phyloP scores from a whole-genome alignment of 768 basidiomycete genomes.

The Gyrodon lividus region DNA sequence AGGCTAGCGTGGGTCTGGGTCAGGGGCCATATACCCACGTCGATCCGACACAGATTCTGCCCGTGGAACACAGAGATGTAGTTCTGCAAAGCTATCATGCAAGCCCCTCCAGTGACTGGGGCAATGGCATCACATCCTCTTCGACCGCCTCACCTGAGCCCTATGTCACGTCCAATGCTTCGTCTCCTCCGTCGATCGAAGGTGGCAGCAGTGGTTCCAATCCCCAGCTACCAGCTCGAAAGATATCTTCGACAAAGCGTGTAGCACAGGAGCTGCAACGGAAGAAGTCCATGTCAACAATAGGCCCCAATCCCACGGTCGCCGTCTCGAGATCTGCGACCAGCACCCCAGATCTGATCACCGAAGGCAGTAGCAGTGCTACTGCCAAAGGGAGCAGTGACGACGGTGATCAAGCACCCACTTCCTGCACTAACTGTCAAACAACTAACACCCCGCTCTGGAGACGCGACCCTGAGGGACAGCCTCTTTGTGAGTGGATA shows the following conservation, averaged over 20 bases:
- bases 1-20: conserved; percentile 38
- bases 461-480: conserved; percentile 90
- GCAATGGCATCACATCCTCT: conserved; percentile 64
- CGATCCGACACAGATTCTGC: conserved; percentile 86
- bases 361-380: conserved; percentile 28
- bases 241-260: conserved; percentile 66
- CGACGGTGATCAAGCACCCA: conserved; percentile 70
- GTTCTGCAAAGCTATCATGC: conserved; percentile 57
- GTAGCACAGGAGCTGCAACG: conserved; percentile 54
- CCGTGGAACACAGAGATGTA: conserved; percentile 40
- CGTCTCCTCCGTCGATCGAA: conserved; percentile 70
- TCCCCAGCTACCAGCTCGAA: conserved; percentile 42
- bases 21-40: conserved; percentile 73
- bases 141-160: conserved; percentile 76
- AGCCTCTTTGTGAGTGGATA: conserved; percentile 73
- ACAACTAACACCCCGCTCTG: conserved; percentile 94
- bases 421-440: conserved; percentile 91
- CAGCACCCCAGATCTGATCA: conserved; percentile 63
- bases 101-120: conserved; percentile 85
- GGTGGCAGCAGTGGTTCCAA: conserved; percentile 35
- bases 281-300: conserved; percentile 43
- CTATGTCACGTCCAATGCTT: conserved; percentile 64
- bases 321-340: conserved; percentile 50
- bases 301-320: conserved; percentile 11
- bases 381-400: conserved; percentile 48